Percentiles rank a stretch among this genome's conserved stretches.
These are phyloP conservation scores for Trichoderma gracile DNA, from an alignment of 2,329 filamentous ascomycete species.

Conservation along the genomic window DNA sequence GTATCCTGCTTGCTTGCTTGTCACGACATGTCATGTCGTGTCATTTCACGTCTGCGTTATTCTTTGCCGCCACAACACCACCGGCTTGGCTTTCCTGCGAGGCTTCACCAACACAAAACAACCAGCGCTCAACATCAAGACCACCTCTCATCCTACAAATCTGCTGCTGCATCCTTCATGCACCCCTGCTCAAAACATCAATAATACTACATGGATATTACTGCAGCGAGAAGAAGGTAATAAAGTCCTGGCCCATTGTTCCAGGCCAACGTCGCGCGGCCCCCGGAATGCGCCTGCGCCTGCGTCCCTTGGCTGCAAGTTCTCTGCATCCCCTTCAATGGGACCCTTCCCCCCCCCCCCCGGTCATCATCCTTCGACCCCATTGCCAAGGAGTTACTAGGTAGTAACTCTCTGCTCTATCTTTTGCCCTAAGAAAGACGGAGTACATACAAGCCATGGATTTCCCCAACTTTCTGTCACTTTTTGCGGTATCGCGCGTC, in stretches of 20 bases:
- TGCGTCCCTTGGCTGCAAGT: constrained; percentile 7
- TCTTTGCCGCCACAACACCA: too few relatives aligned
- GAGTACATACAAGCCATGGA: constrained; percentile 14
- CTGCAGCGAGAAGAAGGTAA: too few relatives aligned
- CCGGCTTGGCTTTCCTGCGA: too few relatives aligned
- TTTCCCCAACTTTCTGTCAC: not conserved
- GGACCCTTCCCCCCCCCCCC: not conserved
- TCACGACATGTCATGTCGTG: too few relatives aligned
- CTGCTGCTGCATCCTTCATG: too few relatives aligned
- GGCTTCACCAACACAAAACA: too few relatives aligned
- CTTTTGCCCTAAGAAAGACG: constrained; percentile 5
- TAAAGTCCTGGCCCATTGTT: not conserved
- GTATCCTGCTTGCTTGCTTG: not conserved
- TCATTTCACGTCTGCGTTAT: too few relatives aligned
- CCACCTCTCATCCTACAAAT: too few relatives aligned
- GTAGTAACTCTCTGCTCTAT: not conserved
- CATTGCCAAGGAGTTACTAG: constrained; percentile 10
- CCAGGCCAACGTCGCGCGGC: constrained; percentile 11
- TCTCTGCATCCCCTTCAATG: constrained; percentile 13
- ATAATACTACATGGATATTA: too few relatives aligned
- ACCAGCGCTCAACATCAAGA: too few relatives aligned
- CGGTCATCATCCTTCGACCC: constrained; percentile 5
- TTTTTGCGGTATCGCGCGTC: too few relatives aligned
- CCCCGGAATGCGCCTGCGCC: constrained; percentile 20
- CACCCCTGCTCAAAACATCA: too few relatives aligned